A percentile compares a stretch with the other conserved stretches of the same genome.
Conservation (phyloP, 164 flowering plant genomes). For the Platanus orientalis region DNA sequence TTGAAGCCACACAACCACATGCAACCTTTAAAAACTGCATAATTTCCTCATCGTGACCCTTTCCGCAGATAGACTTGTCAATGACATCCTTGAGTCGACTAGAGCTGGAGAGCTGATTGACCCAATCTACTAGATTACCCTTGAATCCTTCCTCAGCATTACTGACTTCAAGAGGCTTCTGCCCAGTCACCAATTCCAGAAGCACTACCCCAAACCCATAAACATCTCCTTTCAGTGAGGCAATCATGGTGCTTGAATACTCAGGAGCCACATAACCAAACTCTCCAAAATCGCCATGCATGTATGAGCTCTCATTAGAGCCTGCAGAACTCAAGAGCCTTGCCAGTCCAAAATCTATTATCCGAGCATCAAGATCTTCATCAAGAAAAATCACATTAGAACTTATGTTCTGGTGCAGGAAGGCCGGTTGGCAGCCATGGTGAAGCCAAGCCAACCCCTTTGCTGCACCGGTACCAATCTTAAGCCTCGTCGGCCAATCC, state of each 20-base stretch:
- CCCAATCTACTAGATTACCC: conserved; percentile 66
- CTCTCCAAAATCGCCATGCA: conserved; percentile 54
- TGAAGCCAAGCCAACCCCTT: conserved; percentile 80
- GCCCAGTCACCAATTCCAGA: conserved; percentile 59
- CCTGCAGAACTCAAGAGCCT: conserved; percentile 38
- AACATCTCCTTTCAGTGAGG: conserved; percentile 61
- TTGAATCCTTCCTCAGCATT: conserved; percentile 46
- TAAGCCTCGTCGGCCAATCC: conserved; percentile 60
- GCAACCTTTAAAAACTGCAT: conserved; percentile 47
- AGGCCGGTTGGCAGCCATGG: conserved; percentile 53
- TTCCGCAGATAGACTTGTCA: conserved; percentile 42
- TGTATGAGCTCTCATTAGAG: conserved; percentile 31
- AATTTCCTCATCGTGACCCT: conserved; percentile 53
- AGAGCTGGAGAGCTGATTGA: conserved; percentile 24
- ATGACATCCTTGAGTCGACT: conserved; percentile 46
- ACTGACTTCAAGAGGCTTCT: conserved; percentile 48
- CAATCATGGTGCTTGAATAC: conserved; percentile 53
- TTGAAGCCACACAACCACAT: conserved; percentile 49
- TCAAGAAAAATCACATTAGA: conserved; percentile 58
- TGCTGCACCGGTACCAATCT: conserved; percentile 54
- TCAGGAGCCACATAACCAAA: conserved; percentile 70
- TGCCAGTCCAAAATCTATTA: conserved; percentile 54
- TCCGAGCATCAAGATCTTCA: conserved; percentile 58
- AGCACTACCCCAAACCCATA: conserved; percentile 69
- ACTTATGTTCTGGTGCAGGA: conserved; percentile 52